Base-by-base conservation (phyloP, 495 filamentous ascomycete species). In the Talaromyces wortmannii region DNA sequence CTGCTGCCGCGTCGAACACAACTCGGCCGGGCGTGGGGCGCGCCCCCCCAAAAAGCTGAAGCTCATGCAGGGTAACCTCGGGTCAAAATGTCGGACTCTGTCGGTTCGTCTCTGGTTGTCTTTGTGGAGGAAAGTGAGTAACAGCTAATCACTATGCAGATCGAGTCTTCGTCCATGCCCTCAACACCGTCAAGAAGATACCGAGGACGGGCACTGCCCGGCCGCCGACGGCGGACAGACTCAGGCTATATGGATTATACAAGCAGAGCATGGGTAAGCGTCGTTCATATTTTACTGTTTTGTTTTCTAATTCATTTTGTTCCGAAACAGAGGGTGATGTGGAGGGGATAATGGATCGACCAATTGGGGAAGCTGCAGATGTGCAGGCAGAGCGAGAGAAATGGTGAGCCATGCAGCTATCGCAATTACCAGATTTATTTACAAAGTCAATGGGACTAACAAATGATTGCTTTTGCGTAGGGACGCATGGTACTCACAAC, bases 131-230 rank as follows among this genome's bases (percentile, higher is more conserved):
- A 44, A 43, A 44, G 17, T 31, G 11, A 4, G n/a, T n/a, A 55
- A 7, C 56, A 45, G 49, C 47, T 15, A 6, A 47, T 30, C 12
- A 4, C 13, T 17, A 31, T n/a, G n/a, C 42, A 96, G 94, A 98
- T 75, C 85, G 94, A 64, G 94, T 98, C 68, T 98, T 98, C 74
- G 91, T 92, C 69, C 92, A 98, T 82, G 94, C 94, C 56, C 84
- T 98, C 66, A 96, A 95, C 72, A 97, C 92, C 30, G 94, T 97
- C 59, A 96, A 96, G 71, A 94, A 94, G 63, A 96, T 98, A 56
- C 90, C 90, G 61, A 91, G 91, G 63, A 95, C 91, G 12, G 92
- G 94, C 23, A 89, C 89, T 43, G 82, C 88, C 50, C 85, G 92
- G 42, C 94, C 94, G 16, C 95, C 94, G 36, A 79, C 91, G 7